Base-by-base conservation (phyloP, 768 basidiomycete genomes). In the Lactifluus pinguis region DNA sequence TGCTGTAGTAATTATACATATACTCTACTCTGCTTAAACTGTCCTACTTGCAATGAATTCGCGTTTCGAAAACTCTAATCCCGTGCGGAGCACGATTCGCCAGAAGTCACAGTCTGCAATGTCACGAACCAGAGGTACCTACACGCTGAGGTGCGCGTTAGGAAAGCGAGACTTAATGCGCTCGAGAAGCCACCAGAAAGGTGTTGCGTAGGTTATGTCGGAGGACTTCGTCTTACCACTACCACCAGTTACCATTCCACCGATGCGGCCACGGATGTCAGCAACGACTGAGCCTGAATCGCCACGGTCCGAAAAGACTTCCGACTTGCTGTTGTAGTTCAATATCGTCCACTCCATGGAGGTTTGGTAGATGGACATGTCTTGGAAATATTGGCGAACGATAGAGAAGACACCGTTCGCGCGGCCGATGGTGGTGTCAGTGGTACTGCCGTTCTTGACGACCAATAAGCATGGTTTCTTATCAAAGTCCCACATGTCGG, bases 251-350 rank as follows among this genome's bases (percentile, higher is more conserved):
- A 76, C 67, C n/a, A 76, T 56, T 57, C 75, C 75, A 42, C 69
- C 69, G 50, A 75, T 68, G 51, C 72, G 66, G 49, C 75, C 76
- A 62, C 34, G 67, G 63, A 67, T 62, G 55, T 62, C 55, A 61
- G 62, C 69, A 57, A 78, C 67, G 38, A 72, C 60, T 9, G 75
- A 66, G 57, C 76, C 76, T 51, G 74, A 76, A 65, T 76, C 75
- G 13, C 74, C 74, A 30, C 66, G 66, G 21, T 55, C 69, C n/a
- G 74, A 74, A 65, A 76, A 77, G 36, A 64, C 55, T 11, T 65
- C 69, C 1, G 67, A 66, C 59, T 73, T 62, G 53, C 60, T 58
- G 64, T 71, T 57, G 64, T 71, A 69, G 55, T 66, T 55, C 34
- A 71, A 17, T 47, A 76, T 68, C 3, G 64, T 63, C 53, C 65